Evolutionary conservation across 2,329 filamentous ascomycete species (phyloP), one percentile per base, ranked within the genome.

Genomic region (Aureobasidium melanogenum): DNA sequence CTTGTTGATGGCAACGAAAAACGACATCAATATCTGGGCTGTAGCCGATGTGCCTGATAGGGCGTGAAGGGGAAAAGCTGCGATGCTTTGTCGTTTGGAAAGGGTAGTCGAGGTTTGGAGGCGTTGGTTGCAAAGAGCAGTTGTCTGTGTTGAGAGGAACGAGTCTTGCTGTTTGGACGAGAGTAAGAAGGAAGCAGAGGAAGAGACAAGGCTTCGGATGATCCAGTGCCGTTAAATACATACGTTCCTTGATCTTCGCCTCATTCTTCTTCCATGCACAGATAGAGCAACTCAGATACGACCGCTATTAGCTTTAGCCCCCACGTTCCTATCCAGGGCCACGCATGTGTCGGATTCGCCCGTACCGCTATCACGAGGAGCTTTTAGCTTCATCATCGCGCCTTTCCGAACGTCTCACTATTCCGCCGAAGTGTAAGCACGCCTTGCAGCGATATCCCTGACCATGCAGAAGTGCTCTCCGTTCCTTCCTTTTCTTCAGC

Each of bases 1-100:
- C 69, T 76, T 77, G 69, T 69, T 71, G 58, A 76, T 75, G 55
- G 73, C 73, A 66, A 67, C 66, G 66, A 65, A 66, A 69, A 67
- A 66, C 70, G 70, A 70, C 70, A 72, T 72, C 69, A 69, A 69
- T 51, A 58, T 62, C 43, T 54, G 44, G 50, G 30, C 24, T 39
- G 44, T 51, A 15, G 32, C 39, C 41, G 51, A 44, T 50, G 24
- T 48, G 48, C 26, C 41, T 50, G 6, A 28, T 19, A 26, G 44
- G 52, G 52, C 52, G 43, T 12, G 39, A 34, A 38, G n/a, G n/a
- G 54, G 44, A 47, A 17, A 47, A 34, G 54, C 39, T 28, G 19
- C 26, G 41, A 57, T 57, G 54, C 41, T 57, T 57, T 36, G 52
- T 9, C 19, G 39, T 15, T 34, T 5, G 10, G 15, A 57, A 19